phyloP scores from a whole-genome alignment of 768 basidiomycete species.

The Leccinum subtestaceum region DNA sequence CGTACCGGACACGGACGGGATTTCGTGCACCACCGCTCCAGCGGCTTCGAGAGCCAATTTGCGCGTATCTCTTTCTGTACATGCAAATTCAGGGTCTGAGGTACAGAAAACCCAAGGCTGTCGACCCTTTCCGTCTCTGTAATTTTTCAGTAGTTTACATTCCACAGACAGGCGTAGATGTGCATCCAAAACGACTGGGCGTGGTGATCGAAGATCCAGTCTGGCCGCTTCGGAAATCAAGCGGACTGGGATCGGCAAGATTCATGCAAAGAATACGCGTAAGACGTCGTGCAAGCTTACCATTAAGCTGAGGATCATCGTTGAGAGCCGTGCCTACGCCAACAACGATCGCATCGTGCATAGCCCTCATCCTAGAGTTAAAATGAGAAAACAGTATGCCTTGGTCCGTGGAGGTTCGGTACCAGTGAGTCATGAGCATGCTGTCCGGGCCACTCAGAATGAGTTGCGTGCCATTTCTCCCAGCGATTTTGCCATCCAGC shows the following conservation, averaged over 20 bases:
- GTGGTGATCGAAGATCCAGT: slow-evolving; percentile 51
- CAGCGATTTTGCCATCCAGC: slow-evolving; percentile 86
- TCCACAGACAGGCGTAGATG: slow-evolving; percentile 59
- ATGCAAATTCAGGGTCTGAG: not conserved
- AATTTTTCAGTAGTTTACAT: slow-evolving; percentile 73
- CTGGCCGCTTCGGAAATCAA: slow-evolving; percentile 44
- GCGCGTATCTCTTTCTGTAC: slow-evolving; percentile 30
- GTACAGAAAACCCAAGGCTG: slow-evolving; percentile 74
- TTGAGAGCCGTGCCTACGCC: slow-evolving; percentile 88
- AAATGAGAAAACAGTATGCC: not conserved
- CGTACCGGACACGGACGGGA: slow-evolving; percentile 42
- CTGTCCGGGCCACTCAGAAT: slow-evolving; percentile 82
- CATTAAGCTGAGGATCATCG: slow-evolving; percentile 93
- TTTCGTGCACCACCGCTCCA: slow-evolving; percentile 64
- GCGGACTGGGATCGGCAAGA: slow-evolving; percentile 41
- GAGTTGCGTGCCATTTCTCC: slow-evolving; percentile 67
- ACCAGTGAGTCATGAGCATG: slow-evolving; percentile 95
- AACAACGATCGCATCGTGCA: slow-evolving; percentile 91
- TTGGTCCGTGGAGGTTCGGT: slow-evolving; percentile 5
- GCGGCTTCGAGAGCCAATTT: slow-evolving; percentile 50
- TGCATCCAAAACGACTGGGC: slow-evolving; percentile 83
- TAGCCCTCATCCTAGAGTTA: slow-evolving; percentile 71
- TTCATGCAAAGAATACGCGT: not conserved
- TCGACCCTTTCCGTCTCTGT: slow-evolving; percentile 51
- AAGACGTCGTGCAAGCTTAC: slow-evolving; percentile 41